Evolutionary conservation across 202 grass and related monocot species (phyloP).

Genomic region (Schoenoplectus triqueter): DNA sequence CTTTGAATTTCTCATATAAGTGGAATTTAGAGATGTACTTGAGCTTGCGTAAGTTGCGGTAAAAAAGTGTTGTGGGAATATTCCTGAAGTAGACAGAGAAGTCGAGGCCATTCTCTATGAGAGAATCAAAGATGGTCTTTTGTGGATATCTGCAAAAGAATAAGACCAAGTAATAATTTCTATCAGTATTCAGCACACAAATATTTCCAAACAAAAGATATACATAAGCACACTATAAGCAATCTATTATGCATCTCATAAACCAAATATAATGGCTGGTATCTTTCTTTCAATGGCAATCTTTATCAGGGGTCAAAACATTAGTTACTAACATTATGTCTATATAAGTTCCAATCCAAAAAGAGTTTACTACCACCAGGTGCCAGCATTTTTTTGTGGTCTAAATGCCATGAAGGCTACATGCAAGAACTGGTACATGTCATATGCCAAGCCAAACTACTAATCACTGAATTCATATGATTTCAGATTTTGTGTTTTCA

Average conservation of each 20-base stretch:
- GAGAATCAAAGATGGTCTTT: conserved; percentile 92
- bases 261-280: not conserved
- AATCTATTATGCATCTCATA: not conserved
- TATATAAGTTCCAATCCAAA: not conserved
- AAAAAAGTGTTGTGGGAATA: conserved; percentile 89
- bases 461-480: not conserved
- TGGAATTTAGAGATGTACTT: conserved; percentile 58
- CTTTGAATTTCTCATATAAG: conserved; percentile 60
- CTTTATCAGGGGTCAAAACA: not conserved
- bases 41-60: conserved; percentile 63
- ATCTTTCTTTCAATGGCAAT: not conserved
- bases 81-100: conserved; percentile 84
- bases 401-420: not conserved
- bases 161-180: conserved; percentile 1
- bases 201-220: conserved; percentile 3
- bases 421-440: not conserved
- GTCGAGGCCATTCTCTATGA: conserved; percentile 49
- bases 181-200: not conserved
- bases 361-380: not conserved
- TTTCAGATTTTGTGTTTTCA: not conserved
- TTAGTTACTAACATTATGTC: not conserved
- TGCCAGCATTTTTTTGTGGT: not conserved
- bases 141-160: conserved; percentile 62
- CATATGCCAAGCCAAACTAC: not conserved
- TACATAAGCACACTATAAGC: no score